phyloP scores from a whole-genome alignment of 805 yeast genomes.

The Isabelozyma pseudorhagii region DNA sequence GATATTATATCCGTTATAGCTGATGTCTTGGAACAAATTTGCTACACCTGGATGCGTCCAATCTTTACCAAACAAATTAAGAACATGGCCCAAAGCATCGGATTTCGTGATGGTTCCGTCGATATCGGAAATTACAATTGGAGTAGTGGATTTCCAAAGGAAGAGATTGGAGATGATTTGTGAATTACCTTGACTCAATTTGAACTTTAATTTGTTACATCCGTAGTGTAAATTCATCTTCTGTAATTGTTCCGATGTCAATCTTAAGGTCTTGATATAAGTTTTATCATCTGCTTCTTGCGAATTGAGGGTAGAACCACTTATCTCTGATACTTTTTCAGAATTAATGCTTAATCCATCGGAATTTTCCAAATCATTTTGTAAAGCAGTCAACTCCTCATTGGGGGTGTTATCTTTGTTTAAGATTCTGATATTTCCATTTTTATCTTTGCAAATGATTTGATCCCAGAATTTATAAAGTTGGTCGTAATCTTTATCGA shows the following conservation, averaged over 20 bases:
- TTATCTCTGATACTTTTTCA: slow-evolving; percentile 29
- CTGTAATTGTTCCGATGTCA: slow-evolving; percentile 86
- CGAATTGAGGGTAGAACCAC: slow-evolving; percentile 6
- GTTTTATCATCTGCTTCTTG: slow-evolving; percentile 18
- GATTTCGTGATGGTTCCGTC: slow-evolving; percentile 98
- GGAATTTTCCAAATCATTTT: slow-evolving; percentile 20
- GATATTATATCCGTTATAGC: slow-evolving; percentile 85
- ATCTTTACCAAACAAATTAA: slow-evolving; percentile 90
- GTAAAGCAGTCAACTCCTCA: slow-evolving; percentile 54
- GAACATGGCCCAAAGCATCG: slow-evolving; percentile 94
- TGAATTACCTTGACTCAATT: slow-evolving; percentile 81
- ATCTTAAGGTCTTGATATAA: slow-evolving; percentile 82
- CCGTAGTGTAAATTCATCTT: slow-evolving; percentile 74
- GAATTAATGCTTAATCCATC: slow-evolving; percentile 28
- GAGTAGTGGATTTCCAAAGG: slow-evolving; percentile 79
- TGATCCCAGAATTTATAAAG: slow-evolving; percentile 33
- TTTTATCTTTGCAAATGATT: slow-evolving; percentile 49
- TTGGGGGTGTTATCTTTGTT: slow-evolving; percentile 32
- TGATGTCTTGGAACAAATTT: slow-evolving; percentile 81
- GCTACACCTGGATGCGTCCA: slow-evolving; percentile 99
- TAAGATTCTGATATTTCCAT: slow-evolving; percentile 64
- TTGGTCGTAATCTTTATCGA: slow-evolving; percentile 7
- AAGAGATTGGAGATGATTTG: slow-evolving; percentile 68
- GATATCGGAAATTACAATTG: slow-evolving; percentile 93
- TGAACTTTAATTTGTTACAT: slow-evolving; percentile 71